Base-by-base conservation (phyloP, 176 grass and related monocot genomes). In the Carex myosuroides region DNA sequence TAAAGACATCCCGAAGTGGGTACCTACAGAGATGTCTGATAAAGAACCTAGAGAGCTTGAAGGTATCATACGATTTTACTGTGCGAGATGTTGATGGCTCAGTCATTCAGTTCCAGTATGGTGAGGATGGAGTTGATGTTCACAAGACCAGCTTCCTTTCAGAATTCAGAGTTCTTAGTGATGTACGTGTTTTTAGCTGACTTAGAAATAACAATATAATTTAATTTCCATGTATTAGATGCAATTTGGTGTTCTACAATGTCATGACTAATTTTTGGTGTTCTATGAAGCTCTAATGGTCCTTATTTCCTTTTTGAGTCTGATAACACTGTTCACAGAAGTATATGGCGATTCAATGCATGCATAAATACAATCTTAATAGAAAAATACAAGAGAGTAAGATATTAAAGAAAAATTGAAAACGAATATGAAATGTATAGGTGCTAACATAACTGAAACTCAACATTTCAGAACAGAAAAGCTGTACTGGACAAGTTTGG, bases 21-120 rank as follows among this genome's bases (percentile, higher is more conserved):
- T 98, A 98, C 70, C 86, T 98, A 41, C 95, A 98, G 71, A 91
- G 92, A n/a, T 98, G 95, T 89, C 88, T 98, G 66, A 88, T 98
- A 22, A 98, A 98, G 84, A 95, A 86, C 84, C 80, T 98, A 24
- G 92, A 98, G 84, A 92, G 91, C 26, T 76, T 98, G 64, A 93
- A 91, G 84, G 91, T 98, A 10, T 91, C 92, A 0, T 98, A 98
- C 17, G 95, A 98, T 91, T 74, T 90, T 64, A 90, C 92, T 5
- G 95, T 98, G 39, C 92, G 95, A 68, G 93, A 98, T 89, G 92
- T 87, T 57, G 95, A 98, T 93, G 95, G 95, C 44, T 94, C 95
- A 8, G 86, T 98, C 86, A 85, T 98, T 81, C 92, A 98, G 57
- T 98, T 98, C 85, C 50, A n/a, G 5, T 98, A 98, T 24, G 95